phyloP scores from a whole-genome alignment of 352 stramenopile genomes.

The Globisporangium takayamanum region DNA sequence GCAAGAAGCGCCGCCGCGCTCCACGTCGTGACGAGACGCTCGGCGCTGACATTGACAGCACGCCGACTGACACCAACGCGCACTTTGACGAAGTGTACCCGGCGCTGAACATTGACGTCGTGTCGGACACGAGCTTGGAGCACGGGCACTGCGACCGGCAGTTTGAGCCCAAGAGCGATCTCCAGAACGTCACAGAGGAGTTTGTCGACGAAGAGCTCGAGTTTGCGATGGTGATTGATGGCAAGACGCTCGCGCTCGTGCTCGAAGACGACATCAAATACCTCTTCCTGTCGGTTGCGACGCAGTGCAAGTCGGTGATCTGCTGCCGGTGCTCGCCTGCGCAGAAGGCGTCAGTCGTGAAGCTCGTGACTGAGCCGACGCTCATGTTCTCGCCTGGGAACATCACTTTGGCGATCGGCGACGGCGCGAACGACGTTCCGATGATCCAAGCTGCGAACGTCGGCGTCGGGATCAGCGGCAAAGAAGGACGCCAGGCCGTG shows the following conservation, averaged over 20 bases:
- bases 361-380: conserved; percentile 60
- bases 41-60: conserved; percentile 18
- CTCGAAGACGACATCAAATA: conserved; percentile 81
- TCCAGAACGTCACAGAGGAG: conserved; percentile 31
- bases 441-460: conserved; percentile 94
- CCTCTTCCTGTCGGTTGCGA: conserved; percentile 38
- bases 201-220: conserved; percentile 74
- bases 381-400: conserved; percentile 86
- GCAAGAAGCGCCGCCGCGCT: conserved; percentile 59
- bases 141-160: conserved; percentile 52
- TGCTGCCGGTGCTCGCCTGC: conserved; percentile 79
- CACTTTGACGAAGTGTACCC: conserved; percentile 77
- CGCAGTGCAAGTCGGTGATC: conserved; percentile 85
- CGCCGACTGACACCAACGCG: conserved; percentile 25
- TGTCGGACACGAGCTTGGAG: conserved; percentile 48
- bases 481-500: conserved; percentile 90
- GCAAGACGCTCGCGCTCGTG: conserved; percentile 61
- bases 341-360: conserved; percentile 86
- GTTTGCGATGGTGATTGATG: conserved; percentile 80
- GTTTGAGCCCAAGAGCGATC: conserved; percentile 57
- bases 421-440: conserved; percentile 93
- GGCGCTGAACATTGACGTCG: conserved; percentile 38
- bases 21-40: conserved; percentile 41
- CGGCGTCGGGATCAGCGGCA: conserved; percentile 88
- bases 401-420: conserved; percentile 89